These are phyloP conservation scores for Globisporangium polare DNA, from an alignment of 352 stramenopile genomes.

Conservation along the genomic window DNA sequence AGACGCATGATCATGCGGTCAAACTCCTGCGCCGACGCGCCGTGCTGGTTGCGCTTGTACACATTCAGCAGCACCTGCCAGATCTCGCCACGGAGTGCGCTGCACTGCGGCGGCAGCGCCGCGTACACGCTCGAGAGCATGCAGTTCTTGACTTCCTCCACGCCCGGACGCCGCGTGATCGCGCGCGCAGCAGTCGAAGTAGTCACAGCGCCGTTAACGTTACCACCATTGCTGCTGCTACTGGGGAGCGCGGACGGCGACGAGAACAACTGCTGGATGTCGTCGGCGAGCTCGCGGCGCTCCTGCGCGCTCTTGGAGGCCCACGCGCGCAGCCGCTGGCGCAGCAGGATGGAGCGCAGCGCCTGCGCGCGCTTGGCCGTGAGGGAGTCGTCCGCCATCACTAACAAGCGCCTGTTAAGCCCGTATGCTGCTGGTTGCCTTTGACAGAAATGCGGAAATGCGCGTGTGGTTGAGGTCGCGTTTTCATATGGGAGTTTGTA, in stretches of 20 bases:
- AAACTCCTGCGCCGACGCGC: constrained; percentile 63
- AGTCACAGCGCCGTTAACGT: not conserved
- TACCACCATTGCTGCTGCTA: constrained; percentile 1
- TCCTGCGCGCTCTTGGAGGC: constrained; percentile 55
- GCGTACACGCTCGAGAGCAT: constrained; percentile 43
- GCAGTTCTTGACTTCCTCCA: constrained; percentile 68
- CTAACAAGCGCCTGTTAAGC: too few relatives aligned
- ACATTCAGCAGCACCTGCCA: constrained; percentile 83
- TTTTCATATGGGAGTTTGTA: constrained; percentile 14
- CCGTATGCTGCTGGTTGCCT: not conserved
- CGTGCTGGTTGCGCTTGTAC: constrained; percentile 75
- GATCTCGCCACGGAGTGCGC: constrained; percentile 56
- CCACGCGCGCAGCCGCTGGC: constrained; percentile 51
- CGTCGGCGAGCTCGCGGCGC: constrained; percentile 41
- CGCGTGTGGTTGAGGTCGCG: not conserved
- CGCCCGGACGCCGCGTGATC: constrained; percentile 69
- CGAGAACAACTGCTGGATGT: constrained; percentile 60
- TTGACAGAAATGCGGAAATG: not conserved
- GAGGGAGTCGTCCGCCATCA: constrained; percentile 2
- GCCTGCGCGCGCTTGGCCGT: constrained; percentile 20
- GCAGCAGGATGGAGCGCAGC: constrained; percentile 42
- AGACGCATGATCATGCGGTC: constrained; percentile 65
- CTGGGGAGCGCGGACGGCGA: constrained; percentile 24
- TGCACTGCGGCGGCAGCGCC: constrained; percentile 47
- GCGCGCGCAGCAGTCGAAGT: constrained; percentile 25